Evolutionary conservation across 2,329 filamentous ascomycete genomes (phyloP), one percentile per base, ranked within the genome.

Genomic region (Monosporascus sp.): DNA sequence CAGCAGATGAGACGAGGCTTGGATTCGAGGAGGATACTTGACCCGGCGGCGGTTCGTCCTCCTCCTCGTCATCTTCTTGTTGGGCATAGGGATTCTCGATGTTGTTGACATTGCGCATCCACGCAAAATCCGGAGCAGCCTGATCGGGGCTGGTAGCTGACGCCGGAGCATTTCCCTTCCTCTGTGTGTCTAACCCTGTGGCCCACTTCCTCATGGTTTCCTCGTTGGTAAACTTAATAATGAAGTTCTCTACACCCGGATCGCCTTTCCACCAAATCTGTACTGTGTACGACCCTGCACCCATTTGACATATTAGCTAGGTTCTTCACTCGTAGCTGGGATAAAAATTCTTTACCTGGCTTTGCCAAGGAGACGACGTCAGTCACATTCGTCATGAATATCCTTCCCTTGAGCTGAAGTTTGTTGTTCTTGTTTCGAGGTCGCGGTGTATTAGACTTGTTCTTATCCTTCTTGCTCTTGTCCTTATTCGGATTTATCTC

Each of bases 201-300:
- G 88, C 87, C 94, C 94, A 99, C 68, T 93, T 96, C 71, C 88
- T 92, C 86, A 97, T 91, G 16, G 81, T 85, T 61, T 96, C 91
- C 69, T 99, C 94, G 56, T 93, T 94, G 49, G 84, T 81, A 70
- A 97, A 97, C 61, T 90, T 90, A 67, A 99, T 96, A 64, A 93
- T 86, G 70, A 99, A 97, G 66, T 95, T 96, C 68, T 99, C 93
- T 34, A 97, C 91, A 4, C 90, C 91, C 0, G 92, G 91, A 60
- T 97, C 93, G 36, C 93, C 93, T 73, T 94, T 97, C 94, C 94
- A 99, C 80, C 92, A 97, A 52, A 99, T 97, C 68, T 97, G 93
- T 56, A 97, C 90, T 2, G 90, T 93, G 68, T 97, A 96, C 11
- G 90, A 93, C 48, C 91, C 91, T 94, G 64, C 11, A 49, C 17